Evolutionary conservation across 257 asterid species (phyloP), one percentile per base, ranked within the genome.

Genomic region (Przewalskia tangutica): DNA sequence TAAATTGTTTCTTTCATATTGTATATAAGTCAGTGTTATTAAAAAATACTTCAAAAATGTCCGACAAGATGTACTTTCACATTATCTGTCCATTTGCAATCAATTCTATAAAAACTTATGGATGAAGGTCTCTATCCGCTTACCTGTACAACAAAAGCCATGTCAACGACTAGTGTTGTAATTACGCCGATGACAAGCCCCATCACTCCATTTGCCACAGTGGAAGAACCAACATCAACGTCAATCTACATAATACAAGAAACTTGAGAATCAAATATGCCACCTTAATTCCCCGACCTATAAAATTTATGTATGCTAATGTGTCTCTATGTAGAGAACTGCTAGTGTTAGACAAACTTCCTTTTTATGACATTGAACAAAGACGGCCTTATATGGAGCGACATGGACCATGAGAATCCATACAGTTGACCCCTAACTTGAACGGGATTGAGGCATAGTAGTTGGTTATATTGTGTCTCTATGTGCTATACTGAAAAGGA

Each of bases 141-240:
- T 92, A 96, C 99, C 98, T 94, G 99, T 76, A 96, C 97, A 86
- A 94, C 96, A 87, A 96, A 96, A 80, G 99, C 99, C 98, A 96
- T 94, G 86, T 96, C 99, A 59, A 96, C 97, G 40, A 94, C 99
- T 81, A 94, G 97, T 27, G 98, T 4, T 8, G 99, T 93, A 56
- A 96, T 90, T 63, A 94, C 97, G 6, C 99, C 99, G 85, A 93
- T 75, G 76, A 96, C 99, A 83, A 96, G 98, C 77, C 99, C 99
- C 87, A 96, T 87, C 77, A 95, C 99, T 85, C 99, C 99, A 85
- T 94, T 95, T 83, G 98, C 98, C 78, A 92, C 99, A 58, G 99
- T 92, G 16, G 98, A 94, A 55, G 98, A 95, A 78, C 99, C 99
- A 85, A 95, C 93, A 85, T 95, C 99, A 17, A 95, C 91, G 83